These are phyloP conservation scores for Pulveroboletus sp. DNA, from an alignment of 768 basidiomycete genomes.

Conservation along the genomic window DNA sequence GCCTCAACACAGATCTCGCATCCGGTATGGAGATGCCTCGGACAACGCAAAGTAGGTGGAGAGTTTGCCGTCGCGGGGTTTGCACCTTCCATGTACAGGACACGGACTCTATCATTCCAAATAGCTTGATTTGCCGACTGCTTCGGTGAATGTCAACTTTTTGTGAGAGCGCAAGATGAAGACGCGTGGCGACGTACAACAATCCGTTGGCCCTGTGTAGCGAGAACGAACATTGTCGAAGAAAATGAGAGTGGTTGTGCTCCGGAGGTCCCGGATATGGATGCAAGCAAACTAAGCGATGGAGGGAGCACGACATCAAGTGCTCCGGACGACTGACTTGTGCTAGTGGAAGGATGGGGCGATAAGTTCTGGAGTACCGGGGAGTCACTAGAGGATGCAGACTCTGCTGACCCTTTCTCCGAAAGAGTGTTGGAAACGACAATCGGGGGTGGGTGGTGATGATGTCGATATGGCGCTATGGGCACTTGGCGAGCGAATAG, in stretches of 20 bases:
- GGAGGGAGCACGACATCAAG: constrained; percentile 25
- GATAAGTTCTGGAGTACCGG: constrained; percentile 22
- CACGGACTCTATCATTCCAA: constrained; percentile 39
- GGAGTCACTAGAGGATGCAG: constrained; percentile 19
- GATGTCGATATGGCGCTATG: constrained; percentile 31
- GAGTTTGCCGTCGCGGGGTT: constrained; percentile 60
- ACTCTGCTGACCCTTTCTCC: constrained; percentile 22
- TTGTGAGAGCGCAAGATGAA: neutral
- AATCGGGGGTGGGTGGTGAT: constrained; percentile 34
- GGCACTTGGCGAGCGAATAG: constrained; percentile 71
- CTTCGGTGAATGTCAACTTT: neutral
- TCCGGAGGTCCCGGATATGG: constrained; percentile 22
- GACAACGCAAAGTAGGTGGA: constrained; percentile 60
- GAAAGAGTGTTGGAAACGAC: constrained; percentile 25
- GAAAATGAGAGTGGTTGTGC: constrained; percentile 4
- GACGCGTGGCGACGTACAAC: constrained; percentile 7
- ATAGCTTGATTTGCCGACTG: constrained; percentile 18
- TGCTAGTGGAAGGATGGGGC: constrained; percentile 19
- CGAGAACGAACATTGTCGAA: constrained; percentile 1
- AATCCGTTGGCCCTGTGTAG: constrained; percentile 8
- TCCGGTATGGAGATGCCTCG: constrained; percentile 65
- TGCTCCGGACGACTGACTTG: constrained; percentile 16
- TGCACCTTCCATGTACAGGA: constrained; percentile 56
- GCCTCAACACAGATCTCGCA: constrained; percentile 78
- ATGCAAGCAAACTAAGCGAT: constrained; percentile 25